Base-by-base conservation (phyloP, 2,329 filamentous ascomycete genomes). In the Colletotrichum theobromicola region DNA sequence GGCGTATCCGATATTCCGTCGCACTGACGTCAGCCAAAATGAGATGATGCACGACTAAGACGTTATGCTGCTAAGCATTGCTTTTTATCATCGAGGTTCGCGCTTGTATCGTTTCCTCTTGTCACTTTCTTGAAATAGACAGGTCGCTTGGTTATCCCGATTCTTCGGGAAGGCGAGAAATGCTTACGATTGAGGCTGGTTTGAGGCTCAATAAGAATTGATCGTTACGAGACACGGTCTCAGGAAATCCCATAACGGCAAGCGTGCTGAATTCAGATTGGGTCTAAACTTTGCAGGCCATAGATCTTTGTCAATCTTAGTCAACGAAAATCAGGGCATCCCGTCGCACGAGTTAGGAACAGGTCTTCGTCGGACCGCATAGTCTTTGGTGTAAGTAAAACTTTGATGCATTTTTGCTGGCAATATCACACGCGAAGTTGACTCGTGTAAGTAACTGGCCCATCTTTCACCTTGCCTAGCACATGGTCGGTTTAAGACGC, bases 1-100 rank as follows among this genome's bases (percentile, higher is more conserved):
- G 35, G 18, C 55, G 30, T 46, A 34, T 32, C 18, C 21, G 18
- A 15, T 7, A 37, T 72, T 42, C 67, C 37, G 21, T 61, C 30
- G 35, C 24, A 26, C 55, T 72, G 69, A 72, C 69, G 69, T 72
- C 69, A 72, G 50, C 35, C 35, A 37, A 65, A 55, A 57, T 57
- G 21, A 57, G 53, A 57, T 57, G 21, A 4, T 28, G 8, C n/a
- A 16, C 28, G 58, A 21, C 28, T 15, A 24, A 61, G 28, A 61
- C 28, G 18, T 12, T 30, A 16, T 32, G 3, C 24, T 12, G 28
- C 28, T n/a, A 16, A 32, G 55, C 4, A 18, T 58, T 58, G 16
- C 28, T 58, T 58, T 12, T 5, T 9, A 58, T 28, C 16, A 50
- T 50, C 42, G 42, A 50, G 5, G 12, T 50, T 21, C 12, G 10